Evolutionary conservation across 2,329 filamentous ascomycete genomes (phyloP).

Genomic region (Blastomyces gilchristii): DNA sequence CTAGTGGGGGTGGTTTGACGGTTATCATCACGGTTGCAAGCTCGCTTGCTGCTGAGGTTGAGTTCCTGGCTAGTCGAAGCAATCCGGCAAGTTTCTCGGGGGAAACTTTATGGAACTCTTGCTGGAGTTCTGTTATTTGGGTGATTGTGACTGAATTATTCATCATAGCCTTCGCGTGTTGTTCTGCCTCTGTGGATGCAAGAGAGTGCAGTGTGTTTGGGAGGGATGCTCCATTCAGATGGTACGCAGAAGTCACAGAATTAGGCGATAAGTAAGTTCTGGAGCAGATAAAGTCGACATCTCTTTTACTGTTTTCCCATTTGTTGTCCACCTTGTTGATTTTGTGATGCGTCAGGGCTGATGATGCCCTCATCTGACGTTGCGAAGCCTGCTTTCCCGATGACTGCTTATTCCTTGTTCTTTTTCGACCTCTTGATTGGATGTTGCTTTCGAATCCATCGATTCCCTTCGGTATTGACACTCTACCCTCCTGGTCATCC

Average conservation of each 20-base stretch:
- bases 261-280: slow-evolving; percentile 38
- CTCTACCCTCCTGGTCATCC: slow-evolving; percentile 36
- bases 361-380: slow-evolving; percentile 11
- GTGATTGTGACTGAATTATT: slow-evolving; percentile 37
- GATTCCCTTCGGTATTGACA: slow-evolving; percentile 55
- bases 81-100: slow-evolving; percentile 42
- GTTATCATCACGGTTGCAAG: slow-evolving; percentile 46
- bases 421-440: slow-evolving; percentile 33
- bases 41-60: slow-evolving; percentile 48
- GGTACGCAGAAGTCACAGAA: slow-evolving; percentile 48
- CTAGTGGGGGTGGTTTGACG: slow-evolving; percentile 18
- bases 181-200: slow-evolving; percentile 39
- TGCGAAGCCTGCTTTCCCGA: slow-evolving; percentile 22
- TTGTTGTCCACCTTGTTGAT: slow-evolving; percentile 35
- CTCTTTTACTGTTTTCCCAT: slow-evolving; percentile 48
- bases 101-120: slow-evolving; percentile 46
- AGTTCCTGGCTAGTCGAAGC: slow-evolving; percentile 48
- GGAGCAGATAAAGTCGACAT: slow-evolving; percentile 52
- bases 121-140: slow-evolving; percentile 44
- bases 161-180: slow-evolving; percentile 26
- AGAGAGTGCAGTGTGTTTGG: slow-evolving; percentile 46
- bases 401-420: slow-evolving; percentile 34
- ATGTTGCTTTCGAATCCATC: slow-evolving; percentile 59
- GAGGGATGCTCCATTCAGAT: slow-evolving; percentile 47
- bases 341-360: slow-evolving; percentile 21